Base-by-base conservation (phyloP, 2,329 filamentous ascomycete genomes). In the Neofusicoccum laricinum region DNA sequence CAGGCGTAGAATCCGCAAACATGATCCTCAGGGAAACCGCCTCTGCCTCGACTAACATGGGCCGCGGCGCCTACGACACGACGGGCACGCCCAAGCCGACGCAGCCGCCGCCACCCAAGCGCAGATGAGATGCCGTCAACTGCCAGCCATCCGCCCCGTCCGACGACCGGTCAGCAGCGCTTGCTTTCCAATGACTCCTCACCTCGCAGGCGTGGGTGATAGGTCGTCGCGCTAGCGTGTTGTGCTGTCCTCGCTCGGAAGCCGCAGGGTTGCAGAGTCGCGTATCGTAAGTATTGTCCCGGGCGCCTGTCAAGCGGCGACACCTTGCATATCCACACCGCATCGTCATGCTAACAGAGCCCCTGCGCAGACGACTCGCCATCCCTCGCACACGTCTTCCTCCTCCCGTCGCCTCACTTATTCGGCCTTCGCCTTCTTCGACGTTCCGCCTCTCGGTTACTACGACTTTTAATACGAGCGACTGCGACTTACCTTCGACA, bases 41-140 rank as follows among this genome's bases (percentile, higher is more conserved):
- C 67, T 71, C 75, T 66, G 43, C 55, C 38, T 72, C 75, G 59
- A 76, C 70, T 71, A 80, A 80, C 75, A 82, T 81, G 80, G 79
- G 79, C 65, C 79, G 80, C 68, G 80, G 80, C 66, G 79, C 79
- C 66, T 82, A 82, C 72, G 80, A 82, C 69, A 81, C 79, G 32
- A 81, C 79, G n/a, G 79, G 79, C 67, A 78, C 79, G n/a, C 76
- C 78, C 58, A 80, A 80, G 72, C 79, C 79, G 2, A 75, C 76
- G 63, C 77, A 77, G 41, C 75, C 75, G 46, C 77, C 75, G 59
- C 75, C 78, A 49, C 77, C 79, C 69, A 70, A 70, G 68, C 69
- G 72, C 75, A 77, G 76, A 71, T 65, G 51, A 66, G 32, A 48
- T 57, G 30, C 48, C 8, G n/a, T n/a, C n/a, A n/a, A n/a, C n/a